Percentiles rank a stretch among this genome's conserved stretches.
These are phyloP conservation scores for Candida glucosophila DNA, from an alignment of 1,139 yeast species.

Conservation along the genomic window DNA sequence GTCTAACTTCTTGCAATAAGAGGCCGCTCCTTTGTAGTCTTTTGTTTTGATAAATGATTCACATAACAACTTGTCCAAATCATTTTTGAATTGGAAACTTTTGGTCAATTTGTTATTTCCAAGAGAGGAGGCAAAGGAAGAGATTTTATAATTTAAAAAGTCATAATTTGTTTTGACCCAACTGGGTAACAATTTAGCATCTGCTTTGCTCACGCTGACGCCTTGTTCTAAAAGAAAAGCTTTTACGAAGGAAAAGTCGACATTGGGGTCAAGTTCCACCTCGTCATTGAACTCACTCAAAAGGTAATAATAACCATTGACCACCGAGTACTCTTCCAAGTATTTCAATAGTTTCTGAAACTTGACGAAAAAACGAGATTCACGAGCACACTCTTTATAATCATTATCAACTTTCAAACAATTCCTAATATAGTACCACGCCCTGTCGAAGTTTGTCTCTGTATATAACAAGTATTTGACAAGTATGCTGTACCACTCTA, in stretches of 20 bases:
- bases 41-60: constrained; percentile 33
- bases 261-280: constrained; percentile 10
- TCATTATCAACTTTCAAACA: constrained; percentile 72
- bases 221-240: constrained; percentile 18
- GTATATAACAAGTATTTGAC: constrained; percentile 42
- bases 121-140: constrained; percentile 13
- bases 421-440: constrained; percentile 42
- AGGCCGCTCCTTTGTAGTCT: constrained; percentile 18
- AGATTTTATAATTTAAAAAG: constrained; percentile 17
- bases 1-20: constrained; percentile 25
- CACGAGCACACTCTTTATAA: constrained; percentile 40
- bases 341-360: constrained; percentile 23
- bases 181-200: constrained; percentile 17
- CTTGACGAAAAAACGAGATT: constrained; percentile 36
- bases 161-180: constrained; percentile 24
- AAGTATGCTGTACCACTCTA: constrained; percentile 20
- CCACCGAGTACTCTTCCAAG: constrained; percentile 37
- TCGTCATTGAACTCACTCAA: constrained; percentile 8
- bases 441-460: constrained; percentile 41
- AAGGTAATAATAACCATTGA: constrained; percentile 24
- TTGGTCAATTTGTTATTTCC: constrained; percentile 10
- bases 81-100: constrained; percentile 15
- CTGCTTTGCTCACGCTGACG: constrained; percentile 24
- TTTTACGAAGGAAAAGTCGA: constrained; percentile 19
- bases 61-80: constrained; percentile 37